Conservation (phyloP, 805 yeast species). For the Yamadazyma insecticola region DNA sequence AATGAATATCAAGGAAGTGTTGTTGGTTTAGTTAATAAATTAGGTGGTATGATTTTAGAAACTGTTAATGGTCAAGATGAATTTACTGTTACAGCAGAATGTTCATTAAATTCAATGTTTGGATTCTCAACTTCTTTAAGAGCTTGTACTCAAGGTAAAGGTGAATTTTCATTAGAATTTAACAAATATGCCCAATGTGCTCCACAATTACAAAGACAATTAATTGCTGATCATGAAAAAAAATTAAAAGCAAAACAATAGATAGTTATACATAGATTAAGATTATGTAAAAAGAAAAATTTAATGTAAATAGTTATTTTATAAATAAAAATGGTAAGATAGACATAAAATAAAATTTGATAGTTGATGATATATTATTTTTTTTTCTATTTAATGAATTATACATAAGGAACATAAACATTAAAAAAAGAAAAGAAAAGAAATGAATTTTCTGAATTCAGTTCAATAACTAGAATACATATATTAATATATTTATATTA, state of each 20-base stretch:
- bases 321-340: neutral
- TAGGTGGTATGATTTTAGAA: constrained; percentile 87
- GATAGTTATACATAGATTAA: constrained; percentile 1
- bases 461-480: constrained; percentile 26
- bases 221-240: constrained; percentile 72
- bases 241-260: constrained; percentile 19
- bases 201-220: constrained; percentile 83
- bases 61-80: constrained; percentile 94
- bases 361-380: constrained; percentile 10
- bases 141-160: constrained; percentile 98
- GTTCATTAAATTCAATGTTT: constrained; percentile 94
- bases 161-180: constrained; percentile 95
- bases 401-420: constrained; percentile 25
- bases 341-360: neutral
- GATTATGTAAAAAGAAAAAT: neutral
- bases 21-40: constrained; percentile 86
- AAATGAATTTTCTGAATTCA: too few species aligned
- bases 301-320: neutral
- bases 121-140: constrained; percentile 94
- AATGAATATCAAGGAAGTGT: constrained; percentile 92
- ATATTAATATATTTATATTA: constrained; percentile 10
- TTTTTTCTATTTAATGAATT: constrained; percentile 16
- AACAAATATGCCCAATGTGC: constrained; percentile 87
- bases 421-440: constrained; percentile 20
- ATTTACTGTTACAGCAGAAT: constrained; percentile 88